Evolutionary conservation across 768 basidiomycete species (phyloP).

Genomic region (Omphalotus guepiniiformis): DNA sequence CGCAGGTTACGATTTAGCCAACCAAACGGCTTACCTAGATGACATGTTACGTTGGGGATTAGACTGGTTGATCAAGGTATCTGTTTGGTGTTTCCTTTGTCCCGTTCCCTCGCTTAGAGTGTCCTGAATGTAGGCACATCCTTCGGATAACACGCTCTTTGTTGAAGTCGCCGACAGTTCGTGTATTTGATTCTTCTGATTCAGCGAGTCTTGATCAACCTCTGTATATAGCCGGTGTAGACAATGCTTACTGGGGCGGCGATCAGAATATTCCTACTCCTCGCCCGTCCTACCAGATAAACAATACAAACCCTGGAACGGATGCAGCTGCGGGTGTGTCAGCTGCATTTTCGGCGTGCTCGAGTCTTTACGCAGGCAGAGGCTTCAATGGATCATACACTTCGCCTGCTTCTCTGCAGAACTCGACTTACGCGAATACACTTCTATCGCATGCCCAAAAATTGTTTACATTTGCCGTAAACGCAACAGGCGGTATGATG

Average conservation of each 20-base stretch:
- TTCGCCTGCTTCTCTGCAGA: slow-evolving; percentile 61
- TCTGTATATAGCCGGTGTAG: slow-evolving; percentile 43
- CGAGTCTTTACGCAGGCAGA: slow-evolving; percentile 69
- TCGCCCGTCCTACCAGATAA: slow-evolving; percentile 76
- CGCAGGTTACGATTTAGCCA: slow-evolving; percentile 80
- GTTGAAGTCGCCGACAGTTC: slow-evolving; percentile 71
- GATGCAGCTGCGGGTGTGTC: slow-evolving; percentile 83
- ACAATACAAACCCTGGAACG: slow-evolving; percentile 78
- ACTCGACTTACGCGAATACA: slow-evolving; percentile 65
- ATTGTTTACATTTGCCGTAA: slow-evolving; percentile 74
- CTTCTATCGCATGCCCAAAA: slow-evolving; percentile 72
- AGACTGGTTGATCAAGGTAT: slow-evolving; percentile 89
- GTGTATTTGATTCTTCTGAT: slow-evolving; percentile 15
- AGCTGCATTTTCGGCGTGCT: slow-evolving; percentile 85
- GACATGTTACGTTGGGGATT: slow-evolving; percentile 87
- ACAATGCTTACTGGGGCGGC: slow-evolving; percentile 87
- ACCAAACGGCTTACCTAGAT: slow-evolving; percentile 91
- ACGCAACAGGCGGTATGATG: slow-evolving; percentile 53
- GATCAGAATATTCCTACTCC: slow-evolving; percentile 72
- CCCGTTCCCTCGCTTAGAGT: not conserved
- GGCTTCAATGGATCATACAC: slow-evolving; percentile 43
- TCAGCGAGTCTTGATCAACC: slow-evolving; percentile 4
- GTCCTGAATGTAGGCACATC: slow-evolving; percentile 67
- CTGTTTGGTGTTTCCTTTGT: slow-evolving; percentile 12
- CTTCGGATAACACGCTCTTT: slow-evolving; percentile 63